Percentiles rank a stretch among this genome's conserved stretches.
Conservation (phyloP, 768 basidiomycete species). For the Hypholoma sublateritium region DNA sequence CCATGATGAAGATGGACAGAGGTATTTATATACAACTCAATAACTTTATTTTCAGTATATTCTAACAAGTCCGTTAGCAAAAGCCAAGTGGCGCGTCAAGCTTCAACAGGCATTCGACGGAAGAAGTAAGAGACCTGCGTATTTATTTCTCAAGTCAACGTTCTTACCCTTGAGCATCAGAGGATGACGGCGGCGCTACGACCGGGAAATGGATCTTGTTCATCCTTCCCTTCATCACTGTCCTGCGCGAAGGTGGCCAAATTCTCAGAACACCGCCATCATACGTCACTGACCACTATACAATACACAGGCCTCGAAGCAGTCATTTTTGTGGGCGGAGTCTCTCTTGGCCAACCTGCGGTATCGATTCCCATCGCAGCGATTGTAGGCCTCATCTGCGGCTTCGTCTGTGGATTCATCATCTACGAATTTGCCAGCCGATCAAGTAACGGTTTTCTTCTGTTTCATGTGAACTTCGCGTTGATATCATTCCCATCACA, state of each 20-base stretch:
- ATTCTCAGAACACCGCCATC: not conserved
- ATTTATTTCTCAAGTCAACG: not conserved
- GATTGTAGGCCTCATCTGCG: conserved; percentile 80
- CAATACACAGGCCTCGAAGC: conserved; percentile 69
- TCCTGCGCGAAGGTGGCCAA: conserved; percentile 79
- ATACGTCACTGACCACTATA: not conserved
- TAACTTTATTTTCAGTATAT: not conserved
- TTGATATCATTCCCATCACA: not conserved
- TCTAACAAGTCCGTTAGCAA: conserved; percentile 41
- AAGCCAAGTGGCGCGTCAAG: conserved; percentile 93
- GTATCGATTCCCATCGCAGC: conserved; percentile 88
- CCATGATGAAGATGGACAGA: conserved; percentile 94
- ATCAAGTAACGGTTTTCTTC: conserved; percentile 45
- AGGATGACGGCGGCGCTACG: conserved; percentile 45
- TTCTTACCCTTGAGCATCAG: conserved; percentile 22
- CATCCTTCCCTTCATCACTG: conserved; percentile 86
- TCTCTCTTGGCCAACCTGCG: conserved; percentile 81
- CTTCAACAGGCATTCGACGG: conserved; percentile 75
- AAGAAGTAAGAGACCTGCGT: conserved; percentile 36
- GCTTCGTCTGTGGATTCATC: conserved; percentile 69
- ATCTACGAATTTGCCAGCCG: conserved; percentile 82
- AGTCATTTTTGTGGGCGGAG: conserved; percentile 91
- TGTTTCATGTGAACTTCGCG: not conserved
- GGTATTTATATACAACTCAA: conserved; percentile 28
- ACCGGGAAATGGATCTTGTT: conserved; percentile 87